Conservation (phyloP, 495 filamentous ascomycete species). For the Saxispiralis lemnorum region DNA sequence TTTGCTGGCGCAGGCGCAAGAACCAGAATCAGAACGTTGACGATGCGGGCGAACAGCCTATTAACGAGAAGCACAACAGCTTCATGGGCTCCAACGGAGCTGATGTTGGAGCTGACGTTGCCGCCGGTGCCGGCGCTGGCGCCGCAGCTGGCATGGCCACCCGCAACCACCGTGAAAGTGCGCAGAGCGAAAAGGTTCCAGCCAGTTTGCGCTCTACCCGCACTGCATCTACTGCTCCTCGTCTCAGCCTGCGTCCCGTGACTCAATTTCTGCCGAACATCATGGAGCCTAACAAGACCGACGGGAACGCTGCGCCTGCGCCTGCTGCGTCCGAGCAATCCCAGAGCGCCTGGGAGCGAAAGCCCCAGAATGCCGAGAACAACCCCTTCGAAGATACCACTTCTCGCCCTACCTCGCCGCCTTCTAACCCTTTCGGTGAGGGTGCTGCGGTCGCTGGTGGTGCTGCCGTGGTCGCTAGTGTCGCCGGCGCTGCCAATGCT, state of each 20-base stretch:
- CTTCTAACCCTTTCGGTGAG: constrained; percentile 15
- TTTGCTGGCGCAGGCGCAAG: constrained; percentile 47
- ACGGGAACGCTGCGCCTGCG: constrained; percentile 12
- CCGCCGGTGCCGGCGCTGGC: no score
- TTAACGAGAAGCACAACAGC: constrained; percentile 37
- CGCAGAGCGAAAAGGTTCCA: constrained; percentile 26
- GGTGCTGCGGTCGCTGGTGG: constrained; percentile 4
- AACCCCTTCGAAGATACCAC: constrained; percentile 23
- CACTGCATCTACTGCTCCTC: constrained; percentile 42
- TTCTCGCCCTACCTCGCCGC: constrained; percentile 4
- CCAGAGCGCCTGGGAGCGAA: constrained; percentile 28
- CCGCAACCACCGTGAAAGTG: constrained; percentile 12
- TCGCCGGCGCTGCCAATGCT: not conserved
- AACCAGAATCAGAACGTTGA: constrained; percentile 36
- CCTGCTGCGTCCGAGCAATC: constrained; percentile 17
- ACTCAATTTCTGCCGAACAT: constrained; percentile 63
- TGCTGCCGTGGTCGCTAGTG: not conserved
- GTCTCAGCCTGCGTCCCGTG: constrained; percentile 69
- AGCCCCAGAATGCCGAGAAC: constrained; percentile 25
- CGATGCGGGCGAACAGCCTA: constrained; percentile 7
- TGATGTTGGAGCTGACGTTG: no score
- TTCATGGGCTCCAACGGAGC: constrained; percentile 4
- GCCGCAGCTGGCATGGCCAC: constrained; percentile 2
- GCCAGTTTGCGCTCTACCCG: constrained; percentile 26
- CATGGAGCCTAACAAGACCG: constrained; percentile 29